phyloP scores from a whole-genome alignment of 2,329 filamentous ascomycete species.

The Myrmaecium sp. region DNA sequence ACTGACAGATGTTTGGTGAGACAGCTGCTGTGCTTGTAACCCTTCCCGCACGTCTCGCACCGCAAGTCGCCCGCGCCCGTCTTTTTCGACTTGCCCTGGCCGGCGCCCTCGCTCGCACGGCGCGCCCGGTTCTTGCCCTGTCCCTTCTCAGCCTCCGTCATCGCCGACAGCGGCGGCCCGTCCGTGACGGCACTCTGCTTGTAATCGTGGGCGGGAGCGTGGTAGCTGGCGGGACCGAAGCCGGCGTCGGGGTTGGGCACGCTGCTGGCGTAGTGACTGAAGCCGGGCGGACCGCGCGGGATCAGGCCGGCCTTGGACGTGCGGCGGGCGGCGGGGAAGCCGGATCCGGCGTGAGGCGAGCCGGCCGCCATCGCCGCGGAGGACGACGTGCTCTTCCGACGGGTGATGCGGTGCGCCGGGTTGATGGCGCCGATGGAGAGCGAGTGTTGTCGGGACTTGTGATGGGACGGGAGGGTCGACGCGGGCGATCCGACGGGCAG shows the following conservation, averaged over 20 bases:
- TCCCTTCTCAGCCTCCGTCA: conserved; percentile 28
- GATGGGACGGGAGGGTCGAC: conserved; percentile 38
- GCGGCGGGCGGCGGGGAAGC: conserved; percentile 46
- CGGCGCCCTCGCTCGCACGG: conserved; percentile 71
- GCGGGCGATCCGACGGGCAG: conserved; percentile 34
- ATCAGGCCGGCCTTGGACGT: conserved; percentile 42
- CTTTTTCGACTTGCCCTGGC: conserved; percentile 63
- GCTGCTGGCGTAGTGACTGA: conserved; percentile 51
- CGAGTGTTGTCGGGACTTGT: conserved; percentile 62
- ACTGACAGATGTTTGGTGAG: conserved; percentile 99
- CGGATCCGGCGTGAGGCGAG: conserved; percentile 45
- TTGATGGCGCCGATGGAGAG: conserved; percentile 63
- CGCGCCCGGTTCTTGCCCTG: conserved; percentile 38
- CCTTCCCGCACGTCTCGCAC: conserved; percentile 97
- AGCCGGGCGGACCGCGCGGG: conserved; percentile 32
- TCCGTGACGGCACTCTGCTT: conserved; percentile 53
- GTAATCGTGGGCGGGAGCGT: conserved; percentile 27
- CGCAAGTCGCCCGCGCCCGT: conserved; percentile 70
- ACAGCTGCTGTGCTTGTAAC: conserved; percentile 99
- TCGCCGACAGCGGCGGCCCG: conserved; percentile 39
- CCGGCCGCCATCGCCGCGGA: conserved; percentile 53
- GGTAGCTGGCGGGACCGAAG: conserved; percentile 19
- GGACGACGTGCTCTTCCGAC: conserved; percentile 82
- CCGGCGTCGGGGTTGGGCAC: conserved; percentile 37
- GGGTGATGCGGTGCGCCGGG: conserved; percentile 68